A percentile compares a stretch with the other conserved stretches of the same genome.
phyloP scores from a whole-genome alignment of 768 basidiomycete species.

The Russula dissimulans region DNA sequence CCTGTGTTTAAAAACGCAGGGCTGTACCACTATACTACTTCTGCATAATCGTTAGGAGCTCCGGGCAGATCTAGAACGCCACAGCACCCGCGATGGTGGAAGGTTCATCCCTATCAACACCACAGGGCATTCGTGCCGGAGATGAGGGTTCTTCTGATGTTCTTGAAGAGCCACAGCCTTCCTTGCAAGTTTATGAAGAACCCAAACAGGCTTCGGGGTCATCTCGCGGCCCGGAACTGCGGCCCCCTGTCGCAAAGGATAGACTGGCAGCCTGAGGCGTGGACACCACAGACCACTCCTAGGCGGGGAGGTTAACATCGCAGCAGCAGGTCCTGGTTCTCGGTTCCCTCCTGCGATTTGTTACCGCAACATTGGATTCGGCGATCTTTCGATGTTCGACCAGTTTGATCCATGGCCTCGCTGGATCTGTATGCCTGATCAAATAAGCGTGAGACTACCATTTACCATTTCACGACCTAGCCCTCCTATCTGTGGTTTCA shows the following conservation, averaged over 20 bases:
- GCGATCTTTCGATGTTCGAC: background rate
- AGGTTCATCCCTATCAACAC: background rate
- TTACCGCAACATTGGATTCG: background rate
- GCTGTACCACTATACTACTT: constrained; percentile 1
- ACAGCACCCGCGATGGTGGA: background rate
- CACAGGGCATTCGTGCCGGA: background rate
- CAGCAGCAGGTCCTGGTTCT: background rate
- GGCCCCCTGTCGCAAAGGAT: constrained; percentile 1
- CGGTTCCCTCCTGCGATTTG: background rate
- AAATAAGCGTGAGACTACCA: background rate
- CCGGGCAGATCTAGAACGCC: constrained; percentile 14
- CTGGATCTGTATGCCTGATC: background rate
- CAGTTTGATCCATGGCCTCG: background rate
- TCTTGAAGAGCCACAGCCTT: background rate
- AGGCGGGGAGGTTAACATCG: background rate
- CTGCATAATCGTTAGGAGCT: constrained; percentile 11
- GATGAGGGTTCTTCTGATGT: background rate
- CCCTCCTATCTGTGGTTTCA: background rate
- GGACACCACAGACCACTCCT: constrained; percentile 5
- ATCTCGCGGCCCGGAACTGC: background rate
- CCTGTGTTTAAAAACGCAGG: background rate
- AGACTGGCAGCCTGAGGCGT: constrained; percentile 18
- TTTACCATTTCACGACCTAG: background rate
- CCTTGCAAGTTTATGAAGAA: background rate
- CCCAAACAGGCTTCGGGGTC: background rate